Evolutionary conservation across 1,284 basidiomycete species (phyloP), one percentile per base, ranked within the genome.

Genomic region (Malassezia sympodialis): DNA sequence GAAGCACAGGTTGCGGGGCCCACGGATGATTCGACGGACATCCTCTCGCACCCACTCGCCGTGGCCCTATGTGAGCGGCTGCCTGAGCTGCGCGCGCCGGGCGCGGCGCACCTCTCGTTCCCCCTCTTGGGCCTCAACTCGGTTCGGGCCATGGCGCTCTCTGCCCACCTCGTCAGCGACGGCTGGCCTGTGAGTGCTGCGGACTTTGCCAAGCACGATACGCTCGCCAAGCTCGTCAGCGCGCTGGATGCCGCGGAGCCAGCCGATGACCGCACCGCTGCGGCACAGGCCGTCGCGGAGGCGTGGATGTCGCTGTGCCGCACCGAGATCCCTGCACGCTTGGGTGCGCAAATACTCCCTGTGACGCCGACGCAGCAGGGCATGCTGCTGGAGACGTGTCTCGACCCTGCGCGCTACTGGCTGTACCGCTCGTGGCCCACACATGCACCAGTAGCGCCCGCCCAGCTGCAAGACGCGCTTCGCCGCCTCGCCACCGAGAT

Each of bases 121-220:
- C 61, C 71, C 5, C 61, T 63, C 35, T 61, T 74, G 5, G 72
- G 72, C 15, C 60, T 74, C 32, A 68, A 73, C 44, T 74, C 72
- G 11, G 66, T 73, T 42, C 63, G 72, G 4, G 68, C 75, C 26
- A 73, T 75, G 60, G 57, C 58, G 11, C 66, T 76, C 52, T 58
- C 67, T 6, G 59, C 62, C 34, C 50, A 58, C 28, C 59, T 72
- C 11, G 57, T 59, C 27, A 49, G 60, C 8, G 59, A 58, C 4
- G 69, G 68, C 12, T 56, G 66, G 34, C 26, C 59, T 7, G 59
- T 72, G 11, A 66, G 73, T 21, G 74, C 75, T 15, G 59, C 70
- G 3, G 73, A 76, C 32, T 65, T 76, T 17, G 53, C 68, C 14
- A 58, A 62, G 26, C 63, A 69, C 51, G 60, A 67, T 26, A 35